Evolutionary conservation across 345 rosid species (phyloP).

Genomic region (Clarkia xantiana): DNA sequence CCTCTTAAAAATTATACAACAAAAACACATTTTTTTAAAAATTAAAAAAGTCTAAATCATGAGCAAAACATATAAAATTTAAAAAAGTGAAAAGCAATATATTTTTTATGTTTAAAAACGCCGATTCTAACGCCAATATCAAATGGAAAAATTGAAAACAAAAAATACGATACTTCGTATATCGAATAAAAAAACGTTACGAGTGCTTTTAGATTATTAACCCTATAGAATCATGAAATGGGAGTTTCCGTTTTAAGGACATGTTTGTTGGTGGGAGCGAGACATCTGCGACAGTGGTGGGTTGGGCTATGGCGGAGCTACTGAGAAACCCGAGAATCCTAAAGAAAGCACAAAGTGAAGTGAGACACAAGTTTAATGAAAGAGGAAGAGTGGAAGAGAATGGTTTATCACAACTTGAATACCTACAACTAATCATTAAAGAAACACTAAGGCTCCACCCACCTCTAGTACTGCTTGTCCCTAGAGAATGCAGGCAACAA

Average conservation of each 20-base stretch:
- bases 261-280: constrained; percentile 17
- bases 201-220: not conserved
- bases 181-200: too few relatives aligned
- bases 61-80: too few relatives aligned
- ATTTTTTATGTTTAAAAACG: too few relatives aligned
- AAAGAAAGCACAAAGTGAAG: constrained; percentile 20
- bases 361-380: constrained; percentile 9
- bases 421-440: constrained; percentile 14
- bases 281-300: constrained; percentile 13
- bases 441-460: constrained; percentile 19
- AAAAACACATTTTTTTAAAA: too few relatives aligned
- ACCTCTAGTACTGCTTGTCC: constrained; percentile 12
- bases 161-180: too few relatives aligned
- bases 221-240: not conserved
- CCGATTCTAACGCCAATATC: too few relatives aligned
- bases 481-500: constrained; percentile 10
- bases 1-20: too few relatives aligned
- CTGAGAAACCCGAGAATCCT: constrained; percentile 18
- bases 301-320: constrained; percentile 21
- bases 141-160: too few relatives aligned
- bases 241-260: too few relatives aligned
- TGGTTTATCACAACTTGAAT: constrained; percentile 10
- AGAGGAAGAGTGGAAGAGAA: constrained; percentile 14
- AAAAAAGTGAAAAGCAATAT: too few relatives aligned
- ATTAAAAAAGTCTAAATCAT: too few relatives aligned